Evolutionary conservation across 1,284 basidiomycete species (phyloP).

Genomic region (Ustilago curta): DNA sequence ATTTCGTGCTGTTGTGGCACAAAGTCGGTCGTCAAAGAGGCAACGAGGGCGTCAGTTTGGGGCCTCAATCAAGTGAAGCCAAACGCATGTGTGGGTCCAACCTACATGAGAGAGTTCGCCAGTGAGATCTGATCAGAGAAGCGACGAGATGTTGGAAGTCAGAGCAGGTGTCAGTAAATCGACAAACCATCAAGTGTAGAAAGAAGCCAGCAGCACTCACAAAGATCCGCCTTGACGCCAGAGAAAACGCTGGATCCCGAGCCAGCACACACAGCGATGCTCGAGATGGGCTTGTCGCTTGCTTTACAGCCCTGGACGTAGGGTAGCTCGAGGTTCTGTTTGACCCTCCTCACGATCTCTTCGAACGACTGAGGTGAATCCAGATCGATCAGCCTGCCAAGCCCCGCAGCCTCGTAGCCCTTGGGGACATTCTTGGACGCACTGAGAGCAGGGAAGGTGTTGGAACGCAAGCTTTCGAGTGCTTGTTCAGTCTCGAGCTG

Average conservation of each 20-base stretch:
- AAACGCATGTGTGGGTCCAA: not conserved
- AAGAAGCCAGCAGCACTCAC: conserved; percentile 23
- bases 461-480: not conserved
- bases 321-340: conserved; percentile 33
- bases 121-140: conserved; percentile 44
- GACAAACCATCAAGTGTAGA: not conserved
- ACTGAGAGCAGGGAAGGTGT: conserved; percentile 16
- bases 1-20: conserved; percentile 58
- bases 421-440: conserved; percentile 19
- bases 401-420: conserved; percentile 41
- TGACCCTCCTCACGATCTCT: conserved; percentile 45
- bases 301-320: conserved; percentile 47
- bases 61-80: not conserved
- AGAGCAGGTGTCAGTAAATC: not conserved
- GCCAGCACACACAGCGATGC: conserved; percentile 64
- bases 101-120: conserved; percentile 63
- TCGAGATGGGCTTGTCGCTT: conserved; percentile 38
- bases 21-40: not conserved
- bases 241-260: conserved; percentile 61
- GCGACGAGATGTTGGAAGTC: not conserved
- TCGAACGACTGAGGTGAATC: conserved; percentile 26
- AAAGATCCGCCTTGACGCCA: conserved; percentile 57
- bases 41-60: not conserved
- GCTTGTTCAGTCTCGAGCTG: conserved; percentile 14
- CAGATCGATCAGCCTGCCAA: conserved; percentile 47